Evolutionary conservation across 345 rosid genomes (phyloP), one percentile per base, ranked within the genome.

Genomic region (Chamaenerion angustifolium): DNA sequence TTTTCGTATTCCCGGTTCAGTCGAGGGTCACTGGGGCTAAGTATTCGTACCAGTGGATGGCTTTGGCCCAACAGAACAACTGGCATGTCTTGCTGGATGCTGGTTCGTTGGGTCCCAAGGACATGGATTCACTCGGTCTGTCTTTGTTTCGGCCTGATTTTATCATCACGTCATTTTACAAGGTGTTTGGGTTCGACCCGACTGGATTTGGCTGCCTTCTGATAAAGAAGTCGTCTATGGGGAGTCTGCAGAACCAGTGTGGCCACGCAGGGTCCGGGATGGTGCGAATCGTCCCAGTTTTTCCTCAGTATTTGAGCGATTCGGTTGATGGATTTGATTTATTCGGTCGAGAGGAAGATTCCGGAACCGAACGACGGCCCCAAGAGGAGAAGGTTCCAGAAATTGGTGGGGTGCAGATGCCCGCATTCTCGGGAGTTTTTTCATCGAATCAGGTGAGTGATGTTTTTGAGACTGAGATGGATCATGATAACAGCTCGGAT

Each of bases 41-140:
- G 79, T 85, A 81, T 65, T 85, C 95, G 58, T 85, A 79, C 62
- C 89, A 85, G 64, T 85, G 95, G 95, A 81, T 85, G 95, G 77
- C 89, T 21, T 65, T 77, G 48, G 89, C 95, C 42, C 95, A 85
- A 56, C 95, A 85, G 65, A 79, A 81, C 62, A 69, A 79, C 56
- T 84, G 83, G 94, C 94, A 84, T 63, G 88, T 81, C 12, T 58
- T 84, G 73, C 78, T 84, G 42, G 94, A 84, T 54, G 86, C 94
- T 4, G 94, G 94, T 15, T 71, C 94, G 12, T 59, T 84, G 56
- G 94, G 89, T 60, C 94, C 94, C 21, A 84, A 84, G 73, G 94
- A 84, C 65, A 84, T 84, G 94, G 94, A 84, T 64, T 81, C 94
- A 0, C 80, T 84, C 9, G 94, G 94, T 8, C 61, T 84, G 56